Percentiles rank a stretch among this genome's conserved stretches.
Evolutionary conservation across 1,139 yeast species (phyloP).

Genomic region (Debaryomycetaceae sp.): DNA sequence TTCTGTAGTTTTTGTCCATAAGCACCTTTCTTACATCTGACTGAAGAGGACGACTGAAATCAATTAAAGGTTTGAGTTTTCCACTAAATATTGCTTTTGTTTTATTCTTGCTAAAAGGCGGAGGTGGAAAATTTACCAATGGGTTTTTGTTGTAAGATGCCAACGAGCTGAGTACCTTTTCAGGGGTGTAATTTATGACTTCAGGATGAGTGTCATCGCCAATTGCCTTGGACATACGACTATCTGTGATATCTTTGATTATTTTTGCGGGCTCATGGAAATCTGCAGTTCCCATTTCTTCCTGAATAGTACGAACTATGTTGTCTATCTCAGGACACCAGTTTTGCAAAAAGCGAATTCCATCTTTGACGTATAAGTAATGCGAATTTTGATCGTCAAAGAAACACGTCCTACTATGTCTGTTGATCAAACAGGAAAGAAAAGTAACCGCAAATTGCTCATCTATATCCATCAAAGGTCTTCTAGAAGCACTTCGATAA

Average conservation of each 20-base stretch:
- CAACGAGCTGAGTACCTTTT: slow-evolving; percentile 8
- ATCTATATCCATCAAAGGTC: slow-evolving; percentile 27
- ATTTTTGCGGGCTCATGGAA: slow-evolving; percentile 1
- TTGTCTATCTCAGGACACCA: slow-evolving; percentile 35
- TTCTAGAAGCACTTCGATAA: slow-evolving; percentile 17
- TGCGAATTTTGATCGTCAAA: slow-evolving; percentile 25
- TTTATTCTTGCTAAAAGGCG: slow-evolving; percentile 22
- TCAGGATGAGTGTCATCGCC: not conserved
- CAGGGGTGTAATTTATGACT: slow-evolving; percentile 11
- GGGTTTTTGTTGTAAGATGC: slow-evolving; percentile 23
- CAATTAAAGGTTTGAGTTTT: slow-evolving; percentile 27
- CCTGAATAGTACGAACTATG: slow-evolving; percentile 15
- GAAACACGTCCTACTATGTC: slow-evolving; percentile 26
- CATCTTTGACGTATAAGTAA: slow-evolving; percentile 28
- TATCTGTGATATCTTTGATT: slow-evolving; percentile 4
- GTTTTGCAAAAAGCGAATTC: slow-evolving; percentile 23
- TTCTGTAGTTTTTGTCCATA: slow-evolving; percentile 14
- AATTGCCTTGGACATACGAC: slow-evolving; percentile 6
- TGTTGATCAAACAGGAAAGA: slow-evolving; percentile 27
- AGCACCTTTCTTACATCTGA: slow-evolving; percentile 16
- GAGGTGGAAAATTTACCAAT: slow-evolving; percentile 29
- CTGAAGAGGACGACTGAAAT: slow-evolving; percentile 25
- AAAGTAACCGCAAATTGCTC: slow-evolving; percentile 28
- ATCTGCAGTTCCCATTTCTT: slow-evolving; percentile 2
- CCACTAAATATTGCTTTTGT: slow-evolving; percentile 21